Base-by-base conservation (phyloP, 2,329 filamentous ascomycete species). In the Colletotrichum aenigma region DNA sequence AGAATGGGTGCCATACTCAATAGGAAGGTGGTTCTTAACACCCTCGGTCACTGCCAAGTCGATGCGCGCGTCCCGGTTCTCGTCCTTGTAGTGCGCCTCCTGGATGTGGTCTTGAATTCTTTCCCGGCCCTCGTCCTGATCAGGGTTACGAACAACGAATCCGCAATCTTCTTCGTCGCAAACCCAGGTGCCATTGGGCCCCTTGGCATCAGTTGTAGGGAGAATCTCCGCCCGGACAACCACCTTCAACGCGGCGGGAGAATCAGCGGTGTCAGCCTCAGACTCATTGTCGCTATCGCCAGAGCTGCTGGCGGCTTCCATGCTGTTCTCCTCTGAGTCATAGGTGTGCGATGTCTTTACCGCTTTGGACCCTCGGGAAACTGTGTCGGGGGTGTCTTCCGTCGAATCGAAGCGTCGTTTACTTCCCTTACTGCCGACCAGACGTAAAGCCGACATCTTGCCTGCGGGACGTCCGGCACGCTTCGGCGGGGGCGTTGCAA, bases 161-260 rank as follows among this genome's bases (percentile, higher is more conserved):
- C 85, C 85, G 79, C 94, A 95, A 28, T 89, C 92, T 13, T 91
- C 90, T 76, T 93, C 88, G 6, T 89, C 89, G 79, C 94, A 95
- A 2, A 85, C 86, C 93, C 93, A 95, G 0, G 91, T 91, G 69
- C 93, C 90, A 74, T 91, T 88, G 0, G 91, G 90, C 0, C 91
- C 92, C 38, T 87, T 86, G 1, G 91, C 87, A 4, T 82, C 83
- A 9, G 85, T 84, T 6, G 88, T 87, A 0, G 89, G 90, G 13
- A 91, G 79, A 64, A 83, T 87, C 70, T 91, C 89, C 7, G 89
- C 85, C 30, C 86, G 86, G 12, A 91, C 84, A 15, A 89, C 85
- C 18, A 91, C 80, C 62, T 83, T 86, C 64, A 87, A 81, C 4
- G 83, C 82, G 43, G 80, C 78, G 8, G 69, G 69, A 21, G 70